Conservation (phyloP, 352 stramenopile species). For the Phytophthora citrophthora region DNA sequence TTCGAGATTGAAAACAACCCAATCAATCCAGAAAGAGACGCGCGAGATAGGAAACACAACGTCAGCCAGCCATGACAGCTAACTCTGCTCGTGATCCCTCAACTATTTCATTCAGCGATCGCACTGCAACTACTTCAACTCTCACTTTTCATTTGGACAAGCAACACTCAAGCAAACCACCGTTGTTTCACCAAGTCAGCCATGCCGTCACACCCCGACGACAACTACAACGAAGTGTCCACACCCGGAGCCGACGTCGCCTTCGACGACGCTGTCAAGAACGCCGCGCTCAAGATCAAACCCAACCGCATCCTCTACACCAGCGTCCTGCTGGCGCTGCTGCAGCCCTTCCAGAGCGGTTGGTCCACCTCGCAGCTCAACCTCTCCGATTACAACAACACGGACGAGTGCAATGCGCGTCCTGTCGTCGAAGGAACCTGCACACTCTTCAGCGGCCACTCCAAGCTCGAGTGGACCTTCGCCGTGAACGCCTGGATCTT, state of each 20-base stretch:
- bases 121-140: neutral
- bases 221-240: slow-evolving; percentile 12
- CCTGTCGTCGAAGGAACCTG: slow-evolving; percentile 50
- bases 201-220: slow-evolving; percentile 10
- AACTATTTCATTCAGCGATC: slow-evolving; percentile 1
- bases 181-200: neutral
- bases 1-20: slow-evolving; percentile 11
- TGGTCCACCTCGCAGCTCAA: slow-evolving; percentile 71
- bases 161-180: slow-evolving; percentile 11
- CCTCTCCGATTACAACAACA: slow-evolving; percentile 59
- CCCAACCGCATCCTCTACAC: slow-evolving; percentile 54
- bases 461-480: slow-evolving; percentile 37
- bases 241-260: slow-evolving; percentile 19
- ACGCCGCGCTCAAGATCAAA: slow-evolving; percentile 28
- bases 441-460: slow-evolving; percentile 42
- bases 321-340: slow-evolving; percentile 40
- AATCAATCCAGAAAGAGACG: slow-evolving; percentile 18
- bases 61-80: neutral
- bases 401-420: slow-evolving; percentile 48
- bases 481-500: slow-evolving; percentile 53
- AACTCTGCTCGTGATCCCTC: slow-evolving; percentile 5
- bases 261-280: slow-evolving; percentile 27
- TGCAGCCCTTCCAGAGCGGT: slow-evolving; percentile 59
- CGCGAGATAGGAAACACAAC: neutral
- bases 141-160: slow-evolving; percentile 12